Conservation (phyloP, 139 green algal species). For the Gonium pectorale region DNA sequence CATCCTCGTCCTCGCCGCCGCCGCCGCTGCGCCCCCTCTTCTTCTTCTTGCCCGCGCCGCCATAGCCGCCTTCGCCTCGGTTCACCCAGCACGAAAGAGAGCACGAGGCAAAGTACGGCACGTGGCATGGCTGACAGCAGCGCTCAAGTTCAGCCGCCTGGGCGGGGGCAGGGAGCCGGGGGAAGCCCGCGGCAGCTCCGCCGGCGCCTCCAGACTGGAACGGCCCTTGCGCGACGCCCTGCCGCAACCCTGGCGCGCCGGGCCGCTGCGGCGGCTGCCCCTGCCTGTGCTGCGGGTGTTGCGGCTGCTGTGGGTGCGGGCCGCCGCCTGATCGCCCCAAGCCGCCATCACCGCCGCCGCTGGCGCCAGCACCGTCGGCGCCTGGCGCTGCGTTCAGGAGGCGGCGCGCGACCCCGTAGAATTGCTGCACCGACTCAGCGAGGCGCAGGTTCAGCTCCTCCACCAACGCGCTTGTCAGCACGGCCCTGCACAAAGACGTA, state of each 20-base stretch:
- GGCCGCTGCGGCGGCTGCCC: too few relatives aligned
- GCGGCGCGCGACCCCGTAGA: conserved; percentile 48
- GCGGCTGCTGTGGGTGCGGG: not conserved
- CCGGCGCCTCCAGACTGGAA: too few relatives aligned
- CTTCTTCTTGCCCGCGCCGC: conserved; percentile 37
- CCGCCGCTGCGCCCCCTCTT: conserved; percentile 14
- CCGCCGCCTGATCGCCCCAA: not conserved
- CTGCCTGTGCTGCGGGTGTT: not conserved
- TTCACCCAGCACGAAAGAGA: conserved; percentile 49
- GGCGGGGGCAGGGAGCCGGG: not conserved
- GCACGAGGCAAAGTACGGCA: conserved; percentile 59
- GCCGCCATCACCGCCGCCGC: not conserved
- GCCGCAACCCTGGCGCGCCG: too few relatives aligned
- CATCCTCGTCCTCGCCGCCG: conserved; percentile 37
- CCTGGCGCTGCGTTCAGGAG: conserved; percentile 3
- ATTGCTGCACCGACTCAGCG: conserved; percentile 18
- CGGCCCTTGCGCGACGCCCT: too few relatives aligned
- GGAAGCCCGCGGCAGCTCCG: not conserved
- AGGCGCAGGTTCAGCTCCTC: conserved; percentile 75
- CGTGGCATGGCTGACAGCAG: conserved; percentile 1
- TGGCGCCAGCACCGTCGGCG: not conserved
- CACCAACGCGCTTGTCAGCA: conserved; percentile 51
- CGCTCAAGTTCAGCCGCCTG: conserved; percentile 48
- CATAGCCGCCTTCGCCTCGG: conserved; percentile 6
- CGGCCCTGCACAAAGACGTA: not conserved